Percentiles rank a stretch among this genome's conserved stretches.
Conservation (phyloP, 1,284 basidiomycete species). For the Mycosarcoma maydis region DNA sequence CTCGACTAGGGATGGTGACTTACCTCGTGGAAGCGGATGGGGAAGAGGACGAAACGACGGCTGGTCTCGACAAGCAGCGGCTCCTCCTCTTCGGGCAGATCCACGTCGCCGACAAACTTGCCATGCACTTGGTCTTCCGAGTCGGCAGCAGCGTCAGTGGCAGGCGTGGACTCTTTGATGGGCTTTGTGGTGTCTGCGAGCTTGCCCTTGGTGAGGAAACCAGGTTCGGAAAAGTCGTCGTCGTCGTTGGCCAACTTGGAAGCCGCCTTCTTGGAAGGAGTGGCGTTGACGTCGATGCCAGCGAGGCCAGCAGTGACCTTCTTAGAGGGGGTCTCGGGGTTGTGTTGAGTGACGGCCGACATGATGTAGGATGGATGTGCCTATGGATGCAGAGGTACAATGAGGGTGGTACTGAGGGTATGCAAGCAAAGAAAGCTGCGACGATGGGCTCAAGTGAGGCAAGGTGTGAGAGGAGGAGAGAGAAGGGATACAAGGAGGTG, state of each 20-base stretch:
- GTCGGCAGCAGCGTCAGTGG: constrained; percentile 11
- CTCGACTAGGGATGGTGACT: no score
- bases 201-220: constrained; percentile 53
- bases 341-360: constrained; percentile 52
- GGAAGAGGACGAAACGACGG: constrained; percentile 66
- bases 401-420: no score
- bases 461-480: constrained; percentile 3
- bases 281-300: constrained; percentile 62
- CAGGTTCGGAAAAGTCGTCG: constrained; percentile 52
- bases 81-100: constrained; percentile 65
- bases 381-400: constrained; percentile 5
- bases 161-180: constrained; percentile 3
- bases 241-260: constrained; percentile 28
- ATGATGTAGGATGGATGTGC: constrained; percentile 10
- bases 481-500: not conserved
- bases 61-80: constrained; percentile 64
- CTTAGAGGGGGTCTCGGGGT: constrained; percentile 63
- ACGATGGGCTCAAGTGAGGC: constrained; percentile 1
- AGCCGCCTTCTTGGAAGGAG: constrained; percentile 56
- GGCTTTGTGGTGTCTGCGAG: constrained; percentile 27
- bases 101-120: constrained; percentile 65
- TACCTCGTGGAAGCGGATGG: constrained; percentile 67
- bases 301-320: constrained; percentile 63
- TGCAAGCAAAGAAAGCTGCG: constrained; percentile 5
- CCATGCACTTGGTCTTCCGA: constrained; percentile 51